Base-by-base conservation (phyloP, 2,329 filamentous ascomycete species). In the Huntiella bhutanensis region DNA sequence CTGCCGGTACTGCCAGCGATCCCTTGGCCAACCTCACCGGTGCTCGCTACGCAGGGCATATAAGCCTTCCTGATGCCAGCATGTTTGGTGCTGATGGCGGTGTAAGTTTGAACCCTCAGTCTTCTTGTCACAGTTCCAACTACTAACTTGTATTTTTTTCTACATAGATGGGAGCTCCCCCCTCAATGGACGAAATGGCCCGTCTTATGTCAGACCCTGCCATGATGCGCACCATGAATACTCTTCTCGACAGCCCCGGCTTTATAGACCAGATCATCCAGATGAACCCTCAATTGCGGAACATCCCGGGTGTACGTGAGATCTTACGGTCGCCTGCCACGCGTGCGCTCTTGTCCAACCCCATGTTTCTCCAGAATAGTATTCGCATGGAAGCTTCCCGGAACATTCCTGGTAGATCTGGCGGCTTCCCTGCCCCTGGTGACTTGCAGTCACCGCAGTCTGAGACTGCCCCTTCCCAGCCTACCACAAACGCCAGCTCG, bases 191-290 rank as follows among this genome's bases (percentile, higher is more conserved):
- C 49, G 72, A 82, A 49, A 75, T 98, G 59, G 73, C 85, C 48
- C 73, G 77, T 52, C 82, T 95, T 75, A 77, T 98, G 56, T 77
- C 82, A 51, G 85, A 96, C 58, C 91, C 91, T 16, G 80, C 84
- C 57, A 79, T 93, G 48, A 76, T 83, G 52, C 80, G 85, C 53
- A 79, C 80, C 47, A 82, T 98, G 75, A 93, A 91, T 61, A 88
- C 95, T 63, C 85, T 87, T 33, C 80, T 98, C 60, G 83, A 87
- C 61, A 96, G 96, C 62, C 88, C 91, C n/a, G 75, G 79, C 13
- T 82, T 98, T 55, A 74, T 96, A 58, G 85, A 96, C 58, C 84
- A 92, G 73, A 83, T 96, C 73, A 86, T 98, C 55, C 77, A 91
- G 55, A 76, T 81, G 57, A 94, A 94, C 58, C 91, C 91, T 2